Conservation (phyloP, 495 filamentous ascomycete genomes). For the Neurospora cerealis region DNA sequence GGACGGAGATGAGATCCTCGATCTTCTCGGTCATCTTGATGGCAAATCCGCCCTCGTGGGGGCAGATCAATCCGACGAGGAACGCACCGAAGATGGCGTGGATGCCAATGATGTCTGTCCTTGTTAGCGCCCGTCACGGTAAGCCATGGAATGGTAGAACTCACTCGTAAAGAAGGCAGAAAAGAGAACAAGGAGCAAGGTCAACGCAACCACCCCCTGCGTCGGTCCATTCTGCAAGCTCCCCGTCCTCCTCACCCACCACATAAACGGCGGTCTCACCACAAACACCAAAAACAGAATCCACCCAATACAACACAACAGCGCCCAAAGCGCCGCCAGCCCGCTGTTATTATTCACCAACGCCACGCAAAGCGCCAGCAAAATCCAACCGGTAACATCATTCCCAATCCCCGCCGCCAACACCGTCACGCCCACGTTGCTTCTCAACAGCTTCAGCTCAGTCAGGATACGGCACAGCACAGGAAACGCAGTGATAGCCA, state of each 20-base stretch:
- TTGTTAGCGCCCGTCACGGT: constrained; percentile 8
- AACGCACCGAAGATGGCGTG: constrained; percentile 89
- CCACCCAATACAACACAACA: constrained; percentile 69
- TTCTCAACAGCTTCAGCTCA: constrained; percentile 79
- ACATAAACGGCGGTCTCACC: constrained; percentile 70
- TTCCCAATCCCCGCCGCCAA: constrained; percentile 93
- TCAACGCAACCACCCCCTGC: constrained; percentile 75
- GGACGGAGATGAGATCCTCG: constrained; percentile 77
- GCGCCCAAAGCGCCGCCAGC: constrained; percentile 76
- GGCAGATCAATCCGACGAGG: constrained; percentile 81
- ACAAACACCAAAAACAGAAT: constrained; percentile 65
- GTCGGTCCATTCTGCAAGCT: constrained; percentile 85
- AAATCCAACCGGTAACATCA: constrained; percentile 84
- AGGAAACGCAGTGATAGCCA: constrained; percentile 94
- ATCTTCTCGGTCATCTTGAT: constrained; percentile 95
- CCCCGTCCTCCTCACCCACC: constrained; percentile 59
- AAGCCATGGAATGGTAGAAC: constrained; percentile 1
- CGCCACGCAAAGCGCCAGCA: constrained; percentile 88
- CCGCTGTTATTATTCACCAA: constrained; percentile 83
- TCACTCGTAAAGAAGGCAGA: constrained; percentile 87
- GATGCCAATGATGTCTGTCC: constrained; percentile 61
- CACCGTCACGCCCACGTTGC: constrained; percentile 80
- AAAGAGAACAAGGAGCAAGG: constrained; percentile 64
- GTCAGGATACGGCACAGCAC: constrained; percentile 91
- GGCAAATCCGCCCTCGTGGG: constrained; percentile 88